phyloP scores from a whole-genome alignment of 108 stramenopile genomes.

The Cylindrotheca fusiformis region DNA sequence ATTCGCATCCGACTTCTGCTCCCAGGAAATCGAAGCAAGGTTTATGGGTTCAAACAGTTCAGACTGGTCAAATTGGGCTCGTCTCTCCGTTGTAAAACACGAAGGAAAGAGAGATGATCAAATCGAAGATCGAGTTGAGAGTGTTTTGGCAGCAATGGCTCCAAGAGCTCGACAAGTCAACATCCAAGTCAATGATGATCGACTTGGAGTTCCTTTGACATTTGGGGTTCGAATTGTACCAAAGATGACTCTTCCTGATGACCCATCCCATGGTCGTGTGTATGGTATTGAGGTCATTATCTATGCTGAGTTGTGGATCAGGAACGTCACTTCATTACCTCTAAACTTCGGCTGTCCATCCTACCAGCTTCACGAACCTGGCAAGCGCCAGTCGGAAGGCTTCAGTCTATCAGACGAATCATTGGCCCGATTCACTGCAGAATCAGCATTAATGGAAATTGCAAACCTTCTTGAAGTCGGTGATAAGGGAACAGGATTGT shows the following conservation, averaged over 20 bases:
- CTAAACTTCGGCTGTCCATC: conserved; percentile 59
- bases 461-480: conserved; percentile 64
- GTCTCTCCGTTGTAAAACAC: conserved; percentile 6
- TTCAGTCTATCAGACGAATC: conserved; percentile 20
- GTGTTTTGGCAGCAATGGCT: not conserved
- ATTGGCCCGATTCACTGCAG: conserved; percentile 46
- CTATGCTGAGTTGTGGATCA: conserved; percentile 67
- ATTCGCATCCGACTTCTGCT: conserved; percentile 28
- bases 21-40: conserved; percentile 8
- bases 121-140: conserved; percentile 7
- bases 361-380: conserved; percentile 29
- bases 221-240: conserved; percentile 53
- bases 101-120: not conserved
- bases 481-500: conserved; percentile 44
- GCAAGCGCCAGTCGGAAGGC: not conserved
- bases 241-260: conserved; percentile 36
- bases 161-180: conserved; percentile 31
- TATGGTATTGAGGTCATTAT: conserved; percentile 58
- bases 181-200: conserved; percentile 37
- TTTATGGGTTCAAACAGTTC: conserved; percentile 16
- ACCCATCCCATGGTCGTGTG: conserved; percentile 3
- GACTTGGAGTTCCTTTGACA: conserved; percentile 42
- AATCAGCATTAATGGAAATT: conserved; percentile 70
- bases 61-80: conserved; percentile 38
- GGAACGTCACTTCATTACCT: conserved; percentile 57